phyloP scores from a whole-genome alignment of 2,329 filamentous ascomycete genomes.

The Colletotrichum viniferum region DNA sequence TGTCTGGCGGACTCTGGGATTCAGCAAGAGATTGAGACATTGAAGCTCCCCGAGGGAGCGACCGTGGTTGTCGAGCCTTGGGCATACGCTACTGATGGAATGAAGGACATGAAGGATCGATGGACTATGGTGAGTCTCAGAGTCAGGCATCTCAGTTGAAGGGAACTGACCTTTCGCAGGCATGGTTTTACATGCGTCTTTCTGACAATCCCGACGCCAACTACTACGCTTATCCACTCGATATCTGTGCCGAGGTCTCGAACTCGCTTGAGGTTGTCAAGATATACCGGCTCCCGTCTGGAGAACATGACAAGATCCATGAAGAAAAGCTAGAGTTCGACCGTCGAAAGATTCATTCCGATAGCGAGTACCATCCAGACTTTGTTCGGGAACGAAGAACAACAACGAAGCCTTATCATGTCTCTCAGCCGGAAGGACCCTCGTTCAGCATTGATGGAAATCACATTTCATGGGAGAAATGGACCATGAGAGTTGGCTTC shows the following conservation, averaged over 20 bases:
- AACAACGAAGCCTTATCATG: conserved; percentile 41
- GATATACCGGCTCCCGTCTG: conserved; percentile 51
- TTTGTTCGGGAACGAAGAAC: conserved; percentile 26
- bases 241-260: conserved; percentile 56
- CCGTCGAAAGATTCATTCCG: conserved; percentile 41
- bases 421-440: conserved; percentile 40
- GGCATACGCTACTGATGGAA: conserved; percentile 59
- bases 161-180: not conserved
- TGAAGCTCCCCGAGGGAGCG: conserved; percentile 48
- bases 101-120: conserved; percentile 52
- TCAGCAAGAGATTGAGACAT: conserved; percentile 42
- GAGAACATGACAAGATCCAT: conserved; percentile 39
- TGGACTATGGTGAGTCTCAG: conserved; percentile 48
- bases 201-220: conserved; percentile 52
- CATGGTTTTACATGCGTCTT: conserved; percentile 30
- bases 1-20: conserved; percentile 48
- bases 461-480: conserved; percentile 64
- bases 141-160: not conserved
- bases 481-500: conserved; percentile 71
- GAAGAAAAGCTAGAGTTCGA: conserved; percentile 40
- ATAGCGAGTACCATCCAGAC: conserved; percentile 35
- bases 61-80: conserved; percentile 57
- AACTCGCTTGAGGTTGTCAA: conserved; percentile 53
- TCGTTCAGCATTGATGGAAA: conserved; percentile 48
- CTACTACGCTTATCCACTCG: conserved; percentile 62